Conservation (phyloP, 1,284 basidiomycete genomes). For the Termitomyces sp. region DNA sequence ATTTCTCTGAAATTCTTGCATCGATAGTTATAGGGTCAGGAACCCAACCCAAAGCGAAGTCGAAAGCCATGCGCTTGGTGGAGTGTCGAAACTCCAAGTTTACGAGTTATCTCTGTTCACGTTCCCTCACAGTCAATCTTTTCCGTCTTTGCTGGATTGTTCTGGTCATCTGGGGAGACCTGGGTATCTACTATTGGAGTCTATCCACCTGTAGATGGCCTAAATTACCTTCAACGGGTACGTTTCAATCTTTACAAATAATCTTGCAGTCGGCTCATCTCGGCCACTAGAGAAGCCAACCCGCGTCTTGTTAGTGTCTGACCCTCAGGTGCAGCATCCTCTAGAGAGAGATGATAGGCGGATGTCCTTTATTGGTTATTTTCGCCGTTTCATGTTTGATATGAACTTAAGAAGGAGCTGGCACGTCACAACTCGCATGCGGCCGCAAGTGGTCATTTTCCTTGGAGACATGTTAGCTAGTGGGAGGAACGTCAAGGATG, state of each 20-base stretch:
- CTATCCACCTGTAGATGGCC: conserved; percentile 53
- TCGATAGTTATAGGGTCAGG: neutral
- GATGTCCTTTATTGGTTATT: conserved; percentile 31
- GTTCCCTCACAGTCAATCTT: conserved; percentile 31
- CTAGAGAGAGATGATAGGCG: conserved; percentile 35
- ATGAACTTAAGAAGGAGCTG: conserved; percentile 74
- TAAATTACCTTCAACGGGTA: conserved; percentile 25
- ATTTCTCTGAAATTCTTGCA: neutral
- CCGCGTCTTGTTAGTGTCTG: conserved; percentile 71
- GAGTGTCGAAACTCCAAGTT: conserved; percentile 22
- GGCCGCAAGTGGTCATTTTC: conserved; percentile 72
- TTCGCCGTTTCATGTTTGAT: conserved; percentile 57
- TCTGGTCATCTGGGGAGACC: conserved; percentile 63
- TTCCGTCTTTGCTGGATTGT: conserved; percentile 57
- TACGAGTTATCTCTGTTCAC: conserved; percentile 28
- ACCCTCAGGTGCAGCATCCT: conserved; percentile 69
- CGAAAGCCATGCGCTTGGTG: conserved; percentile 22
- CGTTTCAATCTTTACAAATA: conserved; percentile 9
- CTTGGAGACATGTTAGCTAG: conserved; percentile 77
- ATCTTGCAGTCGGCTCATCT: conserved; percentile 13
- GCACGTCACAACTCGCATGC: conserved; percentile 55
- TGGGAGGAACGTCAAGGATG: conserved; percentile 54
- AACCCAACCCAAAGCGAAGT: conserved; percentile 1
- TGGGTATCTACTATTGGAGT: conserved; percentile 48
- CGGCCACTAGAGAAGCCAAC: conserved; percentile 22